A percentile compares a stretch with the other conserved stretches of the same genome.
phyloP scores from a whole-genome alignment of 1,139 yeast genomes.

The Entelexis paramagnoliae region DNA sequence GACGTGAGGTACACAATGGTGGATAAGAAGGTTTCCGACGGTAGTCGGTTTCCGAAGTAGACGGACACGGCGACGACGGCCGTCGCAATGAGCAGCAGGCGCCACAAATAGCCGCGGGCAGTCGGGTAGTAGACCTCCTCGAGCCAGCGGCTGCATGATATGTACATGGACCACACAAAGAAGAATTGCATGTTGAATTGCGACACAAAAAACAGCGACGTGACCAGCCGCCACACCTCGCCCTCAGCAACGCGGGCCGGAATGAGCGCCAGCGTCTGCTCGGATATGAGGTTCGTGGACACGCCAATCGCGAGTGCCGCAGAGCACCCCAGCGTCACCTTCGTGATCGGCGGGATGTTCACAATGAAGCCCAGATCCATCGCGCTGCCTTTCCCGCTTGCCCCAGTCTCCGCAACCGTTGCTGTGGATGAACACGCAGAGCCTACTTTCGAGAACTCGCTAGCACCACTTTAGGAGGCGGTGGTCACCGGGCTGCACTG shows the following conservation, averaged over 20 bases:
- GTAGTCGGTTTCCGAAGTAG: constrained; percentile 29
- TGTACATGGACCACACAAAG: constrained; percentile 24
- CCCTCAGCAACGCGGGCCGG: constrained; percentile 21
- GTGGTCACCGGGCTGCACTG: background rate
- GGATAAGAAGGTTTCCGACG: constrained; percentile 35
- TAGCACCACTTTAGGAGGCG: background rate
- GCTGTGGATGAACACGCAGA: background rate
- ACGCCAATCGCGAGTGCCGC: constrained; percentile 13
- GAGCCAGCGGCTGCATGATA: constrained; percentile 33
- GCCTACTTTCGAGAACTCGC: background rate
- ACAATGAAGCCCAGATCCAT: constrained; percentile 15
- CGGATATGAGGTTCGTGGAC: constrained; percentile 9
- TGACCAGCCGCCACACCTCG: constrained; percentile 38
- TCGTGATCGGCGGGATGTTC: constrained; percentile 36
- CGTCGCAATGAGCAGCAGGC: constrained; percentile 29
- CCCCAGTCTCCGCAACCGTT: background rate
- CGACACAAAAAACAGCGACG: constrained; percentile 39
- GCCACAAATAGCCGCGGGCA: constrained; percentile 37
- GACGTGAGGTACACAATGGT: constrained; percentile 40
- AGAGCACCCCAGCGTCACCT: constrained; percentile 25
- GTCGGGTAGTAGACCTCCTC: constrained; percentile 34
- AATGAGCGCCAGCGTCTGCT: constrained; percentile 17
- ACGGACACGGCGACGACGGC: constrained; percentile 31
- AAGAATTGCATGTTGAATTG: constrained; percentile 34
- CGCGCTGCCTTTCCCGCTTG: background rate